phyloP scores from a whole-genome alignment of 176 grass and related monocot species.

The Eleusine indica region DNA sequence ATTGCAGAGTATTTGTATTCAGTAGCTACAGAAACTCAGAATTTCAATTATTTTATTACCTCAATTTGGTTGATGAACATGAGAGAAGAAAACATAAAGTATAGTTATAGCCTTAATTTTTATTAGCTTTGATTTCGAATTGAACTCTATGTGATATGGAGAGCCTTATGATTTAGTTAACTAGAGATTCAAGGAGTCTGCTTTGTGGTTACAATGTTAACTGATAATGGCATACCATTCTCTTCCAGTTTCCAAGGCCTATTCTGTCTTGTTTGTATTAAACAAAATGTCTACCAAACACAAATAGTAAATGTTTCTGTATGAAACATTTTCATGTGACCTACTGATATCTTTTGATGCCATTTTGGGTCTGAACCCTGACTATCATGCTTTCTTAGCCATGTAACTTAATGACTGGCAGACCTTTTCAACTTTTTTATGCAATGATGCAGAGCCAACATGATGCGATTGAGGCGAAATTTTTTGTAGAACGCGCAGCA shows the following conservation, averaged over 20 bases:
- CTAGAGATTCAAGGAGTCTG: neutral
- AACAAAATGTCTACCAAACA: neutral
- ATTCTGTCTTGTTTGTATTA: neutral
- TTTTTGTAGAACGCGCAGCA: constrained; percentile 55
- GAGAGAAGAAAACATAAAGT: neutral
- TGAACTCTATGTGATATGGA: neutral
- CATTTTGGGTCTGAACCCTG: neutral
- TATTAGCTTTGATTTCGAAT: neutral
- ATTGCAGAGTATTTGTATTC: neutral
- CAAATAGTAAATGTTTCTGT: neutral
- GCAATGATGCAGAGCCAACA: constrained; percentile 49
- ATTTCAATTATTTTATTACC: neutral
- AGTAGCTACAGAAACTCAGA: neutral
- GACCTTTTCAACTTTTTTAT: neutral
- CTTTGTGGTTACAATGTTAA: neutral
- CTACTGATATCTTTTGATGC: neutral
- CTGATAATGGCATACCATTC: neutral
- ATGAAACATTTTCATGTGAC: neutral
- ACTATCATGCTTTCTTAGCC: neutral
- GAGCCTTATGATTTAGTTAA: neutral
- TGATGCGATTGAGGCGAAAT: constrained; percentile 58
- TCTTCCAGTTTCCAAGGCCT: neutral
- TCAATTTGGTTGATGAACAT: neutral
- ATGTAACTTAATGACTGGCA: neutral
- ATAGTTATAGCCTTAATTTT: neutral